These are phyloP conservation scores for Suhomyces atakaporum DNA, from an alignment of 1,139 yeast species.

Conservation along the genomic window DNA sequence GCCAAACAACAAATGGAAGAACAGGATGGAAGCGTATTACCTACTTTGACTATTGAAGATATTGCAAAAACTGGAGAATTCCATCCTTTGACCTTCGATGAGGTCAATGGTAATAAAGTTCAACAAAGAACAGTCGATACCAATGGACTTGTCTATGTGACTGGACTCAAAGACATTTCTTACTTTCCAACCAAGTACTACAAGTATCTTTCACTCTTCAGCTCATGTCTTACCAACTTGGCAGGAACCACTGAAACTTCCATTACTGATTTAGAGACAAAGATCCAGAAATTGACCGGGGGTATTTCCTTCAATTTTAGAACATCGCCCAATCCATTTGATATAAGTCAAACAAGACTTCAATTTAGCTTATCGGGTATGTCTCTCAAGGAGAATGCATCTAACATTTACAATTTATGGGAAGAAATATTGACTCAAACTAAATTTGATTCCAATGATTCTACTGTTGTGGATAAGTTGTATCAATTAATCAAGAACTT, in stretches of 20 bases:
- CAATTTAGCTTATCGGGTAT: slow-evolving; percentile 63
- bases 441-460: slow-evolving; percentile 47
- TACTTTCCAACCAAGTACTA: slow-evolving; percentile 61
- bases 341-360: slow-evolving; percentile 46
- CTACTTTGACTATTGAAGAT: slow-evolving; percentile 72
- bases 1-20: slow-evolving; percentile 62
- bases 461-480: slow-evolving; percentile 66
- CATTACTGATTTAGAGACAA: slow-evolving; percentile 83
- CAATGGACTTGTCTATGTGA: slow-evolving; percentile 72
- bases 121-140: slow-evolving; percentile 62
- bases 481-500: slow-evolving; percentile 70
- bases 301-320: slow-evolving; percentile 67
- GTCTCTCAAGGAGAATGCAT: slow-evolving; percentile 67
- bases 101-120: slow-evolving; percentile 29
- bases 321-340: slow-evolving; percentile 57
- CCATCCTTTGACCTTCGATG: slow-evolving; percentile 35
- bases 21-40: slow-evolving; percentile 79
- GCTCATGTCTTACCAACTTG: slow-evolving; percentile 77
- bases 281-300: slow-evolving; percentile 81
- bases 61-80: slow-evolving; percentile 61
- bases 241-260: slow-evolving; percentile 71
- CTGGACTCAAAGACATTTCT: slow-evolving; percentile 58
- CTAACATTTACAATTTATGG: slow-evolving; percentile 65
- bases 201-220: slow-evolving; percentile 74
- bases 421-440: slow-evolving; percentile 68